These are phyloP conservation scores for Aureobasidium subglaciale DNA, from an alignment of 2,329 filamentous ascomycete genomes.

Conservation along the genomic window DNA sequence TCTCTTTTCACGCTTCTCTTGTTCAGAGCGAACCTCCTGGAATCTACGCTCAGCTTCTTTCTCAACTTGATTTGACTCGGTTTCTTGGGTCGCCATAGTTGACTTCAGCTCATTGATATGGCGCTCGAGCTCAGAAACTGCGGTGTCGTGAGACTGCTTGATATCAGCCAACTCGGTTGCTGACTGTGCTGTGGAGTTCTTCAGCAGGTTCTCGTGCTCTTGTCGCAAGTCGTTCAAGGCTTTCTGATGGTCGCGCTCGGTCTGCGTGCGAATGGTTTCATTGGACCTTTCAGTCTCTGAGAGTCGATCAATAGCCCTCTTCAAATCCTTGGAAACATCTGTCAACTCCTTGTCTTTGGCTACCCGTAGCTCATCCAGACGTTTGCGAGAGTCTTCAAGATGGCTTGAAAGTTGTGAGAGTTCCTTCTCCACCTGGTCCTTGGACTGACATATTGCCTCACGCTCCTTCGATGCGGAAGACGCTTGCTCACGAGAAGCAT, in stretches of 20 bases:
- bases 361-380: neutral
- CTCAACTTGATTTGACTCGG: neutral
- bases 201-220: neutral
- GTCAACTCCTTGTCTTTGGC: slow-evolving; percentile 10
- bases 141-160: neutral
- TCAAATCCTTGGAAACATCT: neutral
- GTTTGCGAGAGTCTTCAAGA: neutral
- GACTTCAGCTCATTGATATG: neutral
- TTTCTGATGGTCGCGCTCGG: neutral
- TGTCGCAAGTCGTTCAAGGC: neutral
- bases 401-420: neutral
- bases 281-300: slow-evolving; percentile 10
- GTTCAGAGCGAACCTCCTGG: neutral
- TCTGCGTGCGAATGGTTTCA: neutral
- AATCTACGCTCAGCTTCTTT: slow-evolving; percentile 3
- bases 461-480: neutral
- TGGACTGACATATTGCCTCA: slow-evolving; percentile 8
- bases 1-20: slow-evolving; percentile 17
- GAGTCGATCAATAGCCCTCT: neutral
- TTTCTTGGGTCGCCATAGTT: neutral
- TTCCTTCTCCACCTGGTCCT: neutral
- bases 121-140: neutral
- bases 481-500: neutral
- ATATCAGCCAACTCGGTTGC: neutral
- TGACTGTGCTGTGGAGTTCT: neutral